phyloP scores from a whole-genome alignment of 2,329 filamentous ascomycete genomes.

The Fusarium avenaceum region DNA sequence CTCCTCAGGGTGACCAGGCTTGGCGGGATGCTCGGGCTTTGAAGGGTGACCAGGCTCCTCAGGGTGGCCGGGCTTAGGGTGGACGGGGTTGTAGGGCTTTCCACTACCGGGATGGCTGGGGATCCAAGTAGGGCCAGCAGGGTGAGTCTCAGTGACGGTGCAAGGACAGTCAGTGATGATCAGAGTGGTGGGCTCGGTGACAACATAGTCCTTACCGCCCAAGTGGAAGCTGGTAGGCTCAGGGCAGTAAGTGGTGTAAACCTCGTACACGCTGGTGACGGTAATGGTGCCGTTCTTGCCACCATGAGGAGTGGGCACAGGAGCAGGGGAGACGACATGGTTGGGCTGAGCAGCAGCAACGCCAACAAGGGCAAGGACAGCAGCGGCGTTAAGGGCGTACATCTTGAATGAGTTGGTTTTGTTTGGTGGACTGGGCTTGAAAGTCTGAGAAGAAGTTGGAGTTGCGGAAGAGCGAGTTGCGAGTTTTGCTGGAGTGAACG shows the following conservation, averaged over 20 bases:
- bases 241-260: constrained; percentile 59
- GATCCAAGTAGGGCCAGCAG: constrained; percentile 42
- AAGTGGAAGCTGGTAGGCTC: constrained; percentile 66
- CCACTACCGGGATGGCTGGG: constrained; percentile 14
- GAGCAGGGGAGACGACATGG: constrained; percentile 14
- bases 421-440: constrained; percentile 19
- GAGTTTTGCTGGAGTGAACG: constrained; percentile 26
- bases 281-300: constrained; percentile 47
- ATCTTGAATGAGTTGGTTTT: constrained; percentile 43
- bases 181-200: constrained; percentile 67
- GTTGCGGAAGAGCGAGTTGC: constrained; percentile 22
- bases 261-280: constrained; percentile 54
- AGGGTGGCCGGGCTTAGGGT: constrained; percentile 1
- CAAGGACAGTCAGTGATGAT: constrained; percentile 69
- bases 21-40: not conserved
- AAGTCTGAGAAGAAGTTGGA: constrained; percentile 7
- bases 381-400: constrained; percentile 46
- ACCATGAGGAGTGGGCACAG: constrained; percentile 19
- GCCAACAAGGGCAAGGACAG: constrained; percentile 46
- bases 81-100: constrained; percentile 6
- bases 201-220: constrained; percentile 65
- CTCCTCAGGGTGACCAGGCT: constrained; percentile 5
- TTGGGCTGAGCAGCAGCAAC: constrained; percentile 41
- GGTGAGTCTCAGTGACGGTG: constrained; percentile 56
- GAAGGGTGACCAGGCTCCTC: not conserved